Conservation (phyloP, 2,329 filamentous ascomycete genomes). For the Xylariaceae sp. region DNA sequence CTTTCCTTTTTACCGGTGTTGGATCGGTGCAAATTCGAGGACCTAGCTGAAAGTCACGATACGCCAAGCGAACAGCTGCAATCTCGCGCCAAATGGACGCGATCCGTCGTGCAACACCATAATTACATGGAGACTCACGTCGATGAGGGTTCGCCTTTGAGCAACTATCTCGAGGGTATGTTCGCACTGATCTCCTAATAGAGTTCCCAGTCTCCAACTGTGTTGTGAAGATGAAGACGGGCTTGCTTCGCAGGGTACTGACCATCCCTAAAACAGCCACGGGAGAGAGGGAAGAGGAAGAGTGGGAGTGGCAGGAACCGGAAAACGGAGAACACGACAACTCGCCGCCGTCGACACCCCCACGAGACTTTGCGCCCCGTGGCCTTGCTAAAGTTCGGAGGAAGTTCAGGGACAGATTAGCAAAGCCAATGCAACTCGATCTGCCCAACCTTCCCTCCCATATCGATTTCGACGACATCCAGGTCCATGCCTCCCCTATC, state of each 20-base stretch:
- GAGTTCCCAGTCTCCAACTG: not conserved
- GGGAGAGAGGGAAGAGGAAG: constrained; percentile 38
- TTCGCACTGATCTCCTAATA: not conserved
- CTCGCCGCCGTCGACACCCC: constrained; percentile 41
- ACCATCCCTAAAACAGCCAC: constrained; percentile 35
- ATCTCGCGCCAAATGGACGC: constrained; percentile 42
- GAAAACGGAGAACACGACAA: constrained; percentile 35
- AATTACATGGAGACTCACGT: constrained; percentile 46
- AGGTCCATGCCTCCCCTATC: constrained; percentile 38
- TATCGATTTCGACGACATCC: constrained; percentile 36
- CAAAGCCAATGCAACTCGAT: constrained; percentile 38
- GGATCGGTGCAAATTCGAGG: constrained; percentile 10
- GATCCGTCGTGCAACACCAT: constrained; percentile 37
- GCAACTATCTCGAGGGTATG: constrained; percentile 45
- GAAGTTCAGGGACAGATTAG: constrained; percentile 40
- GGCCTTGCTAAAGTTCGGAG: constrained; percentile 41
- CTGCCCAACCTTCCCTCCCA: constrained; percentile 34
- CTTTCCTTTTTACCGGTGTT: not conserved
- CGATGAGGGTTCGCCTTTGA: constrained; percentile 45
- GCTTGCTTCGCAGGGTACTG: constrained; percentile 23
- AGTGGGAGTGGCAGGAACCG: constrained; percentile 40
- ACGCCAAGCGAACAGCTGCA: constrained; percentile 15
- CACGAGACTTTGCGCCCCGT: constrained; percentile 43
- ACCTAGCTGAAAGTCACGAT: constrained; percentile 17
- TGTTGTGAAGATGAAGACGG: not conserved